Conservation (phyloP, 73 alveolate genomes). For the Uronychia binucleata region DNA sequence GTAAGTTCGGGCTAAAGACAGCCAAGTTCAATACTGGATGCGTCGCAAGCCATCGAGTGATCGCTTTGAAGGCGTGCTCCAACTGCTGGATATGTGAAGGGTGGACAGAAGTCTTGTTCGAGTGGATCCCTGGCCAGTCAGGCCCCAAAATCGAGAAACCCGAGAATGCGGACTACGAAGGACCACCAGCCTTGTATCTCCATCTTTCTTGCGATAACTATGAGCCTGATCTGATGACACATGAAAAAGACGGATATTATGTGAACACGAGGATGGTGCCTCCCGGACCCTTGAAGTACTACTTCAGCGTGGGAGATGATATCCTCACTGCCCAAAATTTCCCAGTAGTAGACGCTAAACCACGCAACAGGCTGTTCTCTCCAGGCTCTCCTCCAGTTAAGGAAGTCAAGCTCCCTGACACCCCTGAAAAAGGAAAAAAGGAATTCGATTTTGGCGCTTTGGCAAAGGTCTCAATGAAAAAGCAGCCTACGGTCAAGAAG, state of each 20-base stretch:
- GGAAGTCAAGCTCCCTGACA: neutral
- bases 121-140: slow-evolving; percentile 43
- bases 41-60: slow-evolving; percentile 2
- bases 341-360: neutral
- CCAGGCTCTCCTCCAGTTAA: neutral
- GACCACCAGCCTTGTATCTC: slow-evolving; percentile 36
- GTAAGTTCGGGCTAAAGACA: slow-evolving; percentile 9
- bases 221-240: slow-evolving; percentile 46
- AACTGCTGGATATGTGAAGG: slow-evolving; percentile 78
- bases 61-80: slow-evolving; percentile 35
- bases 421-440: neutral
- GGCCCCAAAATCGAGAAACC: neutral
- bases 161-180: slow-evolving; percentile 6
- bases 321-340: slow-evolving; percentile 1
- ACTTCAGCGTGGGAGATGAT: slow-evolving; percentile 22
- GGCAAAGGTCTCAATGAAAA: neutral
- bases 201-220: slow-evolving; percentile 47
- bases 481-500: neutral
- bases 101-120: slow-evolving; percentile 66
- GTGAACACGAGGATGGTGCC: slow-evolving; percentile 49
- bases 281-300: slow-evolving; percentile 44
- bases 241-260: slow-evolving; percentile 22
- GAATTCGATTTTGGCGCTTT: neutral
- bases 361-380: neutral
- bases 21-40: slow-evolving; percentile 6